Percentiles rank a stretch among this genome's conserved stretches.
phyloP scores from a whole-genome alignment of 768 basidiomycete species.

The Phylloporus scabripes region DNA sequence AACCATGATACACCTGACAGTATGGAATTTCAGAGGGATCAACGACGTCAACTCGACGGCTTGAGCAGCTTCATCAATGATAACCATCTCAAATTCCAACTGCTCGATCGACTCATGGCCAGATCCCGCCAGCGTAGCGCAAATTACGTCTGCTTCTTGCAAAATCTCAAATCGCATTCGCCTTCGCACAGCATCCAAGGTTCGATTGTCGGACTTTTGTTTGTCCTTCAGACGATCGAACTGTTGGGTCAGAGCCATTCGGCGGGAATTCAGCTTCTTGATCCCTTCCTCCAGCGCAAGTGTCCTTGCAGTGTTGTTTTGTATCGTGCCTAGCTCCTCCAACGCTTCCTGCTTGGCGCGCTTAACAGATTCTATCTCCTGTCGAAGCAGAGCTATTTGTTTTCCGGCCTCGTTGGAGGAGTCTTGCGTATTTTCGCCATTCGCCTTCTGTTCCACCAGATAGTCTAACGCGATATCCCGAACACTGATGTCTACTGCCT shows the following conservation, averaged over 20 bases:
- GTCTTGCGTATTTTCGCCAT: conserved; percentile 36
- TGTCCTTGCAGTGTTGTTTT: conserved; percentile 51
- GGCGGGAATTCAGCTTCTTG: conserved; percentile 54
- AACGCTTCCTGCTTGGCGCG: conserved; percentile 51
- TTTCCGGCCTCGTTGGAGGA: conserved; percentile 48
- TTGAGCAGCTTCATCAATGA: conserved; percentile 98
- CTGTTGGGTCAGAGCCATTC: conserved; percentile 58
- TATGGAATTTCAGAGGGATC: conserved; percentile 89
- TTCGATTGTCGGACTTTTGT: conserved; percentile 71
- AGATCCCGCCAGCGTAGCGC: conserved; percentile 87
- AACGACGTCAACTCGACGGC: conserved; percentile 92
- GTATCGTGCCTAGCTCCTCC: conserved; percentile 50
- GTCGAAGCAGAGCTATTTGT: conserved; percentile 53
- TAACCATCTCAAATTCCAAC: conserved; percentile 89
- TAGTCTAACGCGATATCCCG: conserved; percentile 84
- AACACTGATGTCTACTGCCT: conserved; percentile 69
- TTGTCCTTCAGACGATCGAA: conserved; percentile 79
- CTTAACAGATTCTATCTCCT: conserved; percentile 69
- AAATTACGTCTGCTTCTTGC: conserved; percentile 87
- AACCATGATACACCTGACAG: conserved; percentile 84
- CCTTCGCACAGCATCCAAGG: conserved; percentile 76
- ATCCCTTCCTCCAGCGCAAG: conserved; percentile 68
- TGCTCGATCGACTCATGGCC: conserved; percentile 82
- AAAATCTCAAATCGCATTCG: conserved; percentile 72
- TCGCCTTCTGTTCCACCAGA: conserved; percentile 74